Conservation (phyloP, 2,329 filamentous ascomycete species). For the Fusarium succisae region DNA sequence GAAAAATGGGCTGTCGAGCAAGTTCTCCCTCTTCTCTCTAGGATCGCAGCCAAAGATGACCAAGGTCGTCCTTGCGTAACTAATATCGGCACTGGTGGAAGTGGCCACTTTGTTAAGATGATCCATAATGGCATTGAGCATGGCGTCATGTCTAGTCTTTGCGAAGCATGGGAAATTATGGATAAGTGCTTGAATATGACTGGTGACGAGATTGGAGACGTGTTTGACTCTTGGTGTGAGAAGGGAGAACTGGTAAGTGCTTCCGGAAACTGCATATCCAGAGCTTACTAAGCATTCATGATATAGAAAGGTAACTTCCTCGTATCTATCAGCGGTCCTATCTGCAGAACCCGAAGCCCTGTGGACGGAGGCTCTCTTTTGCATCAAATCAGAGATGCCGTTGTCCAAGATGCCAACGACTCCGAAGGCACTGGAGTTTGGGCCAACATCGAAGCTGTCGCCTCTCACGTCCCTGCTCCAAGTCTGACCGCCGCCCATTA, state of each 20-base stretch:
- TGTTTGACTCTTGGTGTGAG: constrained; percentile 69
- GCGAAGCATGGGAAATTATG: constrained; percentile 73
- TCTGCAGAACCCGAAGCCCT: constrained; percentile 60
- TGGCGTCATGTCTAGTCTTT: constrained; percentile 72
- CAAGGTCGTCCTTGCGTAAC: constrained; percentile 68
- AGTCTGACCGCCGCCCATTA: constrained; percentile 72
- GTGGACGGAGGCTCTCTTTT: constrained; percentile 61
- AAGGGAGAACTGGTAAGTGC: constrained; percentile 59
- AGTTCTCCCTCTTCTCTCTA: constrained; percentile 68
- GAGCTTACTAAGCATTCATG: not conserved
- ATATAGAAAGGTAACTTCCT: constrained; percentile 64
- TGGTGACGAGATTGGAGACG: constrained; percentile 67
- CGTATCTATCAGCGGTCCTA: constrained; percentile 69
- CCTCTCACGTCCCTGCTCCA: constrained; percentile 69
- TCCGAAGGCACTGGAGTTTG: constrained; percentile 75
- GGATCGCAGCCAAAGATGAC: constrained; percentile 68
- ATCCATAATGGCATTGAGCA: constrained; percentile 80
- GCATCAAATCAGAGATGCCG: constrained; percentile 72
- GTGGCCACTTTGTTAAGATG: constrained; percentile 80
- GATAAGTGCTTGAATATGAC: constrained; percentile 64
- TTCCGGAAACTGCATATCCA: not conserved
- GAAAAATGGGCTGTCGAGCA: constrained; percentile 65
- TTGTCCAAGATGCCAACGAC: constrained; percentile 74
- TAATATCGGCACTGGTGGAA: constrained; percentile 68
- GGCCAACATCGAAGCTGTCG: constrained; percentile 69